Conservation (phyloP, 192 early-diverging fungal genomes). For the Podila epicladia region DNA sequence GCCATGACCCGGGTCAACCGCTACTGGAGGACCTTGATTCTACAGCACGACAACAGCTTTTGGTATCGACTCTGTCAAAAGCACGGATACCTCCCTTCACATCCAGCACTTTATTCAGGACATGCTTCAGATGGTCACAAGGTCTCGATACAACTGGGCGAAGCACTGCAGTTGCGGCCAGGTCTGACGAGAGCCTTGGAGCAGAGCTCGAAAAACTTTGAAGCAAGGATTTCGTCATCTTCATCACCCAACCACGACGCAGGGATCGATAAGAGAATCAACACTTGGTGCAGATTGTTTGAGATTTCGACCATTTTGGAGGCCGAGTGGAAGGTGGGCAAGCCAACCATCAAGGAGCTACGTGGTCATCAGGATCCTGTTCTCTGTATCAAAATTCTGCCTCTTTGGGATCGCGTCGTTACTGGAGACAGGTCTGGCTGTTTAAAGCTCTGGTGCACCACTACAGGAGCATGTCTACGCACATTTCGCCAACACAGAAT, state of each 20-base stretch:
- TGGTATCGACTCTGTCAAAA: slow-evolving; percentile 35
- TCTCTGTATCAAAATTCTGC: slow-evolving; percentile 21
- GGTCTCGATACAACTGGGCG: background rate
- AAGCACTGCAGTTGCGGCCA: slow-evolving; percentile 10
- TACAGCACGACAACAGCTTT: slow-evolving; percentile 31
- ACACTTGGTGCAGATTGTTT: slow-evolving; percentile 36
- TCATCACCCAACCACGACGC: background rate
- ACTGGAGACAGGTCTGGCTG: slow-evolving; percentile 32
- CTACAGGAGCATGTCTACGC: slow-evolving; percentile 20
- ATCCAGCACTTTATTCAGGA: background rate
- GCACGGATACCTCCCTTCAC: slow-evolving; percentile 25
- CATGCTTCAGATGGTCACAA: background rate
- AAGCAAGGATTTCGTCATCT: background rate
- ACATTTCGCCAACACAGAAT: slow-evolving; percentile 27
- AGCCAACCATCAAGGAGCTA: slow-evolving; percentile 28
- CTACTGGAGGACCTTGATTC: slow-evolving; percentile 32
- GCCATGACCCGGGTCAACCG: slow-evolving; percentile 22
- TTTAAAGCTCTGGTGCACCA: slow-evolving; percentile 34
- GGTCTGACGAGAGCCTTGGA: slow-evolving; percentile 15
- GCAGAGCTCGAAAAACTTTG: slow-evolving; percentile 13
- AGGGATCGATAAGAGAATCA: slow-evolving; percentile 7
- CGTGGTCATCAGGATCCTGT: slow-evolving; percentile 28
- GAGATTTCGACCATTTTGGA: slow-evolving; percentile 17
- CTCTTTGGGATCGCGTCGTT: slow-evolving; percentile 10
- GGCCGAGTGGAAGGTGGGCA: slow-evolving; percentile 39